Evolutionary conservation across 805 yeast species (phyloP).

Genomic region (Komagataella pseudopastoris): DNA sequence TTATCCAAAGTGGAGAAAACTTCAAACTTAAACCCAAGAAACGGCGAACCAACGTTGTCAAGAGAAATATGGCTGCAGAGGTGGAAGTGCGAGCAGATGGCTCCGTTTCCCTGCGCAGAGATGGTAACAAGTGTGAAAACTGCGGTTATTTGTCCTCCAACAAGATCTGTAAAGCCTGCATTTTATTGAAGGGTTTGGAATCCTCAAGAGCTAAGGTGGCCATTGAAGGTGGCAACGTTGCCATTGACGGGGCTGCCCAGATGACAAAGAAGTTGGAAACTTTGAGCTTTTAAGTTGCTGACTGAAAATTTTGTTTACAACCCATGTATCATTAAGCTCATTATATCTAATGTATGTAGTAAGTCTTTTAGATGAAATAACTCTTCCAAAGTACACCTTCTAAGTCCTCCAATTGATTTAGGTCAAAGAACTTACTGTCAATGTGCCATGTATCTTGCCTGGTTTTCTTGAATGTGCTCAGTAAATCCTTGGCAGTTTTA

Average conservation of each 20-base stretch:
- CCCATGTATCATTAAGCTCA: background rate
- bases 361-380: constrained; percentile 51
- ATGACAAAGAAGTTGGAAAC: constrained; percentile 47
- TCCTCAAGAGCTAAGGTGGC: constrained; percentile 52
- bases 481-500: constrained; percentile 64
- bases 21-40: constrained; percentile 51
- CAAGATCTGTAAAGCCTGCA: constrained; percentile 85
- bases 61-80: constrained; percentile 21
- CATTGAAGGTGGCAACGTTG: constrained; percentile 33
- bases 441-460: constrained; percentile 96
- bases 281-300: constrained; percentile 36
- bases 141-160: constrained; percentile 92
- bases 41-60: constrained; percentile 20
- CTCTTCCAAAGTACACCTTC: constrained; percentile 93
- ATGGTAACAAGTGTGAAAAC: constrained; percentile 68
- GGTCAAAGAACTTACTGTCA: constrained; percentile 62
- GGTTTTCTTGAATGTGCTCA: constrained; percentile 79
- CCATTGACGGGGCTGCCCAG: constrained; percentile 53
- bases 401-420: constrained; percentile 72
- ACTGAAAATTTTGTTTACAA: too few species aligned
- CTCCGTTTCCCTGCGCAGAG: constrained; percentile 34
- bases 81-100: constrained; percentile 50
- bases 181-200: constrained; percentile 74
- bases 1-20: constrained; percentile 87
- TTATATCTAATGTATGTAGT: background rate